phyloP scores from a whole-genome alignment of 257 asterid species.

The Fraxinus excelsior region DNA sequence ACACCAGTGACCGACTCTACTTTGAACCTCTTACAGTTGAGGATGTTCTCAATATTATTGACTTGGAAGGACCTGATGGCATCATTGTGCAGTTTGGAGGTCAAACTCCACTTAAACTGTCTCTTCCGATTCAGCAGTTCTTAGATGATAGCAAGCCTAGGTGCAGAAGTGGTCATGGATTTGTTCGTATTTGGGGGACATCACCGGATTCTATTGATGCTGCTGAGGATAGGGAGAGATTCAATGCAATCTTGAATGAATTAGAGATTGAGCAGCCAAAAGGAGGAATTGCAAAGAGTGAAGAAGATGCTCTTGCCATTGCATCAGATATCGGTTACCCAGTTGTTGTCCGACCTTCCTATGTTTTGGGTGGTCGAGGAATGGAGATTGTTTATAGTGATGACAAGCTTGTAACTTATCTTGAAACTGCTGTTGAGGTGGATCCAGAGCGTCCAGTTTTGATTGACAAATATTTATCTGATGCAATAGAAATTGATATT shows the following conservation, averaged over 20 bases:
- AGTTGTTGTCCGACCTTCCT: constrained; percentile 95
- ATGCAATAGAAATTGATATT: constrained; percentile 87
- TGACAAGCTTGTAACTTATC: constrained; percentile 76
- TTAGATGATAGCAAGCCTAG: constrained; percentile 63
- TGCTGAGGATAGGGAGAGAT: constrained; percentile 93
- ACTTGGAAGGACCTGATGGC: constrained; percentile 95
- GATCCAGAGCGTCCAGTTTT: constrained; percentile 97
- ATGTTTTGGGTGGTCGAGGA: constrained; percentile 96
- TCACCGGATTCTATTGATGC: constrained; percentile 97
- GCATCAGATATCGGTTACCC: constrained; percentile 94
- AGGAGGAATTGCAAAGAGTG: constrained; percentile 97
- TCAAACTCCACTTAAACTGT: constrained; percentile 87
- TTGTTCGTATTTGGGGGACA: constrained; percentile 94
- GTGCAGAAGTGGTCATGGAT: constrained; percentile 63
- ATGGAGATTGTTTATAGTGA: constrained; percentile 98
- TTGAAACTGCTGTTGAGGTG: constrained; percentile 89
- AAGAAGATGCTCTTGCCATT: constrained; percentile 82
- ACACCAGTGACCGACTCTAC: constrained; percentile 95
- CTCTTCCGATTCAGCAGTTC: constrained; percentile 82
- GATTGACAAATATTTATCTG: constrained; percentile 82
- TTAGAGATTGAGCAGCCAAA: constrained; percentile 90
- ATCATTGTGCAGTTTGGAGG: constrained; percentile 98
- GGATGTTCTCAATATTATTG: constrained; percentile 87
- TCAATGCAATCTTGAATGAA: constrained; percentile 78
- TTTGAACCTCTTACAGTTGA: constrained; percentile 96